phyloP scores from a whole-genome alignment of 768 basidiomycete genomes.

The Russula sp. region DNA sequence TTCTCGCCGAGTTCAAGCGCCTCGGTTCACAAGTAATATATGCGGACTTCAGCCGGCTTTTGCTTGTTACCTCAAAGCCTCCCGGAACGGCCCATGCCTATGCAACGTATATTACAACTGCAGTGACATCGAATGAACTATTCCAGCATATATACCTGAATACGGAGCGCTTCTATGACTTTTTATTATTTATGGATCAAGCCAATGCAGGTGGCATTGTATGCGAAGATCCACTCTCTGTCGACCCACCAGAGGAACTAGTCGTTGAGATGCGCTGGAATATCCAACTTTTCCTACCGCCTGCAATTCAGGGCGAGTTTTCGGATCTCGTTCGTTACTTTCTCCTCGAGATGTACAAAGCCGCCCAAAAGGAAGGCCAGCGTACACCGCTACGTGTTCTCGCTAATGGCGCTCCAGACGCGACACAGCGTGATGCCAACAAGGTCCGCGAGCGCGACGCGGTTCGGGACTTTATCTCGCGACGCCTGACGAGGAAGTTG shows the following conservation, averaged over 20 bases:
- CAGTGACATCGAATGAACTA: constrained; percentile 89
- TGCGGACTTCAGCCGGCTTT: constrained; percentile 85
- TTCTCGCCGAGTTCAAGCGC: constrained; percentile 93
- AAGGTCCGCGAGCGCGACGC: constrained; percentile 65
- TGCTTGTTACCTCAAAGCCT: constrained; percentile 92
- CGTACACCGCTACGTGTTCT: constrained; percentile 70
- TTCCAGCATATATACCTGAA: constrained; percentile 90
- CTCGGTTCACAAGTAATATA: constrained; percentile 90
- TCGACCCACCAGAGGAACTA: constrained; percentile 62
- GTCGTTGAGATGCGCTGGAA: constrained; percentile 88
- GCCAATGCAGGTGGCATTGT: constrained; percentile 88
- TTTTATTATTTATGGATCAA: constrained; percentile 90
- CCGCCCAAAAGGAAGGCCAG: constrained; percentile 52
- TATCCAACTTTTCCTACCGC: constrained; percentile 81
- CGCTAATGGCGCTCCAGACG: constrained; percentile 56
- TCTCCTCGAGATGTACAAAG: constrained; percentile 76
- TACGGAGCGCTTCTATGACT: constrained; percentile 88
- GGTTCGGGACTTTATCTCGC: constrained; percentile 68
- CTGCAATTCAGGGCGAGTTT: constrained; percentile 73
- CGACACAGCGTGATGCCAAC: constrained; percentile 55
- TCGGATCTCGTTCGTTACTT: constrained; percentile 66
- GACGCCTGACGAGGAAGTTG: constrained; percentile 73
- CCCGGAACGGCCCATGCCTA: constrained; percentile 94
- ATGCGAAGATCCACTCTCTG: constrained; percentile 69
- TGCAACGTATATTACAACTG: constrained; percentile 89